Evolutionary conservation across 2,329 filamentous ascomycete species (phyloP), one percentile per base, ranked within the genome.

Genomic region (Fusarium aywerte): DNA sequence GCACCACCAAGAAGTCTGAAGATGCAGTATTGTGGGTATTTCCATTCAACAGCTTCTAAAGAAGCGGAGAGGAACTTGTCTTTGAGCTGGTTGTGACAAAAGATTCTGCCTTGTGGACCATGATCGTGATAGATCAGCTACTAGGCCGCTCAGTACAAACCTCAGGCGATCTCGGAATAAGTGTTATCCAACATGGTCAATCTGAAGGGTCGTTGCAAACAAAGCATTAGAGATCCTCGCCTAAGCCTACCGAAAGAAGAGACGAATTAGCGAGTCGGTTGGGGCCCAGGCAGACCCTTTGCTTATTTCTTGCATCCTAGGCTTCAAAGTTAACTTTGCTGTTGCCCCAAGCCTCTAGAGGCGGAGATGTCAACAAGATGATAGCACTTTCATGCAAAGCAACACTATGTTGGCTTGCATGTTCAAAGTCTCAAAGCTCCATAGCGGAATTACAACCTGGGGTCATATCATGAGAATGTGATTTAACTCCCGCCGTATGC

Each of bases 1-100:
- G 51, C 55, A 68, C 61, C 50, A 51, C 52, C 58, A 42, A 52
- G 27, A 33, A n/a, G n/a, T n/a, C n/a, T n/a, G n/a, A n/a, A 54
- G 48, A 48, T 48, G 54, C 40, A 51, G 36, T 13, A 39, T 59
- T 42, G 39, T 58, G 54, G 50, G 44, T 58, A 50, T 67, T 42
- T 35, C 16, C 32, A 44, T 58, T 33, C 32, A 58, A 27, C 13
- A 36, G 33, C 12, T 47, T 50, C 39, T 18, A 21, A 27, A 54
- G 42, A 58, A 42, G 48, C 31, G 47, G 60, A 21, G 45, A 47
- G 39, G 42, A 62, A 53, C 47, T 45, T 38, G 57, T 44, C 52
- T 58, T 67, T 25, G 44, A 69, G n/a, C 8, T 25, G 12, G 32
- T 21, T 36, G 21, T 25, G 20, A 56, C 21, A 36, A 47, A 51